Percentiles rank a stretch among this genome's conserved stretches.
phyloP scores from a whole-genome alignment of 495 filamentous ascomycete species.

The Pseudomonodictys pantanalensis region DNA sequence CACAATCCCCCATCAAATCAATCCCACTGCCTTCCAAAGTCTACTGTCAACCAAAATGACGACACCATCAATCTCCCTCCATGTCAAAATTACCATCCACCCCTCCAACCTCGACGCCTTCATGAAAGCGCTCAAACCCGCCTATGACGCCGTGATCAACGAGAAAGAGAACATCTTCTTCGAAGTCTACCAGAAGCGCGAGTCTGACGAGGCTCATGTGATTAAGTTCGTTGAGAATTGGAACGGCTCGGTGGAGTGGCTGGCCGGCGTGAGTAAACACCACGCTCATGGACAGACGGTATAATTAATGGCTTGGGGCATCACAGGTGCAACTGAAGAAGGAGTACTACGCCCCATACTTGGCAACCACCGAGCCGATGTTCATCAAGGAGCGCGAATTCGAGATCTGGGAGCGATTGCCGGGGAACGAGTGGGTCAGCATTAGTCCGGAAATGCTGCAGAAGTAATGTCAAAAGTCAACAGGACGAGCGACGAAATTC shows the following conservation, averaged over 20 bases:
- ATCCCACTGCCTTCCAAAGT: not conserved
- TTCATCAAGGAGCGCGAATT: constrained; percentile 43
- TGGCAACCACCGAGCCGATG: constrained; percentile 49
- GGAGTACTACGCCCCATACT: constrained; percentile 51
- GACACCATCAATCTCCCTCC: constrained; percentile 34
- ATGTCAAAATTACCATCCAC: constrained; percentile 47
- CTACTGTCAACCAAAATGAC: no score
- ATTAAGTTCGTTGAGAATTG: constrained; percentile 51
- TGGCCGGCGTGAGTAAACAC: constrained; percentile 40
- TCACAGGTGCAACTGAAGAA: constrained; percentile 52
- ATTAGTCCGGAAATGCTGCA: constrained; percentile 10
- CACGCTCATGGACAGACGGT: not conserved
- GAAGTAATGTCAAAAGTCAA: no score
- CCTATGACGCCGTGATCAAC: constrained; percentile 45
- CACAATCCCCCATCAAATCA: not conserved
- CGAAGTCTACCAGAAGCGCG: constrained; percentile 47
- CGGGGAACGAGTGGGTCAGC: constrained; percentile 8
- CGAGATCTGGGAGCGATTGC: constrained; percentile 40
- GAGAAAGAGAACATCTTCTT: constrained; percentile 52
- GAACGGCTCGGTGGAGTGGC: constrained; percentile 43
- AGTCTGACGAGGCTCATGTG: constrained; percentile 45
- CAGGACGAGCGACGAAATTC: no score
- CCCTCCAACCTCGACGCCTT: constrained; percentile 46
- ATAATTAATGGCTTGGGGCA: constrained; percentile 12
- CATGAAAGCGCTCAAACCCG: constrained; percentile 42